A percentile compares a stretch with the other conserved stretches of the same genome.
These are phyloP conservation scores for Xylaria sp. DNA, from an alignment of 2,329 filamentous ascomycete genomes.

Conservation along the genomic window DNA sequence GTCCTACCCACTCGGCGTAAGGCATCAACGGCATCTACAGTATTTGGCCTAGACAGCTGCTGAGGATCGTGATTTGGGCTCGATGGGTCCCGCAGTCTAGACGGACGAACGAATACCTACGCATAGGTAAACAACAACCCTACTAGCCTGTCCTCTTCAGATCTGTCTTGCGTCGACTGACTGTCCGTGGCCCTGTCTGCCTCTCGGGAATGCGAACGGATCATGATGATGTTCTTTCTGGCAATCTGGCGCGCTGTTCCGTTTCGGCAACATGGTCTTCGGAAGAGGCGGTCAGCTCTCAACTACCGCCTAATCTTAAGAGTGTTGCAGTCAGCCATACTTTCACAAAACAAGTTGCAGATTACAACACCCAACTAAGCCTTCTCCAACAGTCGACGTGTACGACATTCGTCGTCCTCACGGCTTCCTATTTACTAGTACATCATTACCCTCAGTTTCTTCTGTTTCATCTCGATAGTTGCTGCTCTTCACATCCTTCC, in stretches of 20 bases:
- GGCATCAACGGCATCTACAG: constrained; percentile 21
- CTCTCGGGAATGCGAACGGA: constrained; percentile 16
- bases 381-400: neutral
- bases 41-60: neutral
- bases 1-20: neutral
- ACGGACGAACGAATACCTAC: neutral
- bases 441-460: neutral
- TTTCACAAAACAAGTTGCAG: neutral
- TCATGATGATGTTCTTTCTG: constrained; percentile 24
- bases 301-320: constrained; percentile 17
- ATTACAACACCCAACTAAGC: constrained; percentile 3
- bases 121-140: neutral
- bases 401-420: neutral
- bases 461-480: neutral
- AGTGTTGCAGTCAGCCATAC: constrained; percentile 26
- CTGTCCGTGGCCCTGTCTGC: constrained; percentile 13
- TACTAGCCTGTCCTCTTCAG: neutral
- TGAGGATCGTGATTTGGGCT: constrained; percentile 39
- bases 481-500: neutral
- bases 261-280: constrained; percentile 38
- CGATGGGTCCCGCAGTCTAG: constrained; percentile 38
- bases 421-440: neutral
- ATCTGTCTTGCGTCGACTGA: constrained; percentile 7
- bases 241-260: constrained; percentile 40
- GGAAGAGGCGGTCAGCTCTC: constrained; percentile 42